Evolutionary conservation across 805 yeast genomes (phyloP).

Genomic region (Candida boidinii): DNA sequence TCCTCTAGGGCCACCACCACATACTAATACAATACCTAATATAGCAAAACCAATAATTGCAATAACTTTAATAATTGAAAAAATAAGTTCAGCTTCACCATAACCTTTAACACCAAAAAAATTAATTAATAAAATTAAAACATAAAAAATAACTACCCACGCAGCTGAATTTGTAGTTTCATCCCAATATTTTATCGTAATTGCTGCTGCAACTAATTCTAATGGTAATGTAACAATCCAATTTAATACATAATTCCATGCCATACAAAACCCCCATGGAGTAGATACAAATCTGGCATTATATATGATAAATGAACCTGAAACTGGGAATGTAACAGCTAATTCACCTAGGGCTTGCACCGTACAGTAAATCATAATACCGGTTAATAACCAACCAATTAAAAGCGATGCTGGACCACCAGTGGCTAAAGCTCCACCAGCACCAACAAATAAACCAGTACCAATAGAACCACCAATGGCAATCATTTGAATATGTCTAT

Average conservation of each 20-base stretch:
- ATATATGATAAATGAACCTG: slow-evolving; percentile 56
- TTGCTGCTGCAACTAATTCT: slow-evolving; percentile 47
- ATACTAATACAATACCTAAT: slow-evolving; percentile 42
- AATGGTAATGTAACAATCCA: slow-evolving; percentile 49
- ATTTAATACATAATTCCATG: slow-evolving; percentile 48
- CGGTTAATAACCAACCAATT: slow-evolving; percentile 50
- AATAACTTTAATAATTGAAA: slow-evolving; percentile 45
- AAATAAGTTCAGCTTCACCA: slow-evolving; percentile 60
- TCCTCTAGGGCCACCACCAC: slow-evolving; percentile 56
- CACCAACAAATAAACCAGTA: slow-evolving; percentile 73
- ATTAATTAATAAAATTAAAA: slow-evolving; percentile 41
- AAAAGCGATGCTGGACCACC: slow-evolving; percentile 75
- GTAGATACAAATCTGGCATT: slow-evolving; percentile 51
- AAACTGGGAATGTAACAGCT: slow-evolving; percentile 53
- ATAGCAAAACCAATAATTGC: slow-evolving; percentile 54
- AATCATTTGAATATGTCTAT: slow-evolving; percentile 71
- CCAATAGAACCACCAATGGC: slow-evolving; percentile 83
- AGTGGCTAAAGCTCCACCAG: slow-evolving; percentile 48
- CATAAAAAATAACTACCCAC: slow-evolving; percentile 48
- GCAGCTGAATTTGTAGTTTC: slow-evolving; percentile 38
- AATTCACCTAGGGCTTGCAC: slow-evolving; percentile 62
- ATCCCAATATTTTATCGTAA: slow-evolving; percentile 44
- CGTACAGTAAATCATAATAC: slow-evolving; percentile 52
- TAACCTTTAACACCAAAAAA: slow-evolving; percentile 58
- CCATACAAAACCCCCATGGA: slow-evolving; percentile 55